Conservation (phyloP, 495 filamentous ascomycete species). For the Penicillium manginii region DNA sequence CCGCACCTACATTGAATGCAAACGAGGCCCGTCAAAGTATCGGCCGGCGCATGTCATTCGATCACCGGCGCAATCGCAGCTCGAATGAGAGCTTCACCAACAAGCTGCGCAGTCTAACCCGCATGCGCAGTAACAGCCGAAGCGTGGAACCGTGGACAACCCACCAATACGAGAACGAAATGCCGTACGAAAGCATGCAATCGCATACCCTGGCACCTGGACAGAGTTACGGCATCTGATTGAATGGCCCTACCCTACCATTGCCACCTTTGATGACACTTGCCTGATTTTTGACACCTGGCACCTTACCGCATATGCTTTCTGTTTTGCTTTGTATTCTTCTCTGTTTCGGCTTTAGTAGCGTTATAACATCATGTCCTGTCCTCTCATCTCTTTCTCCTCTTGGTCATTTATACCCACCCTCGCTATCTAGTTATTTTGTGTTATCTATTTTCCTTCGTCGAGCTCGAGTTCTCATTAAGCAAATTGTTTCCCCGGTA, state of each 20-base stretch:
- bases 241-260: too few species aligned
- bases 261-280: background rate
- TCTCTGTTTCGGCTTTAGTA: background rate
- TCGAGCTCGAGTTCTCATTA: background rate
- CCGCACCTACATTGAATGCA: slow-evolving; percentile 38
- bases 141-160: slow-evolving; percentile 42
- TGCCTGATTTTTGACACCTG: slow-evolving; percentile 1
- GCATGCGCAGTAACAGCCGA: slow-evolving; percentile 70
- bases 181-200: slow-evolving; percentile 40
- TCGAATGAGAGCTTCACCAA: slow-evolving; percentile 66
- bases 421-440: slow-evolving; percentile 5
- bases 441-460: background rate
- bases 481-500: slow-evolving; percentile 1
- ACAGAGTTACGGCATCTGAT: slow-evolving; percentile 8
- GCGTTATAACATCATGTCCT: slow-evolving; percentile 6
- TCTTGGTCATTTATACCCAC: slow-evolving; percentile 7
- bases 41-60: slow-evolving; percentile 48
- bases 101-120: slow-evolving; percentile 67
- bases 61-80: slow-evolving; percentile 69
- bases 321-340: slow-evolving; percentile 2
- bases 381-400: background rate
- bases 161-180: slow-evolving; percentile 28
- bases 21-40: slow-evolving; percentile 18
- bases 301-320: background rate
- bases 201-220: slow-evolving; percentile 7